Conservation (phyloP, 1,284 basidiomycete species). For the Trametes versicolor region DNA sequence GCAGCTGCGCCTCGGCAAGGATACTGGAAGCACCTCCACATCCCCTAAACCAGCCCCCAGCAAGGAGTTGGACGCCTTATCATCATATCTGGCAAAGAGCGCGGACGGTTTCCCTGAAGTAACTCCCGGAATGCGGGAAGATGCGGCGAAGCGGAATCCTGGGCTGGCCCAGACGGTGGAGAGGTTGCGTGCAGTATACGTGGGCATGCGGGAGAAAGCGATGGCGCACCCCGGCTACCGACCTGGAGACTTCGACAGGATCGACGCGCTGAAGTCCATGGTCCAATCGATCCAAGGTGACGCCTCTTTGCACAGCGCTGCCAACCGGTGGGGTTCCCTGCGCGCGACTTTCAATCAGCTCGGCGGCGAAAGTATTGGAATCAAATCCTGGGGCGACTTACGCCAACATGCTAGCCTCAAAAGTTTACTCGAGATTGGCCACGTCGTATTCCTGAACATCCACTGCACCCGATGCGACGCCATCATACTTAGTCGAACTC, state of each 20-base stretch:
- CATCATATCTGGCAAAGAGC: constrained; percentile 5
- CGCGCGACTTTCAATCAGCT: neutral
- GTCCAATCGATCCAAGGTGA: constrained; percentile 5
- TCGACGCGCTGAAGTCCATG: constrained; percentile 3
- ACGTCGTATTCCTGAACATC: constrained; percentile 21
- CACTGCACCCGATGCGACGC: constrained; percentile 20
- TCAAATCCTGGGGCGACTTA: neutral
- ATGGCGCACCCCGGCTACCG: constrained; percentile 14
- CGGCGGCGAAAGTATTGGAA: neutral
- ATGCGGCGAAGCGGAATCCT: neutral
- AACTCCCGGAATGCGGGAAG: neutral
- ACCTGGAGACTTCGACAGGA: constrained; percentile 12
- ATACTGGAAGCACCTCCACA: neutral
- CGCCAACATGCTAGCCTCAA: neutral
- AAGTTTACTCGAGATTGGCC: constrained; percentile 4
- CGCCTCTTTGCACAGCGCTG: constrained; percentile 9
- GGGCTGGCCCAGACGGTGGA: neutral
- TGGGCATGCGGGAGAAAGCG: neutral
- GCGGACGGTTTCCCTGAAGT: constrained; percentile 4
- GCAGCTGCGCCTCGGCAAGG: constrained; percentile 6
- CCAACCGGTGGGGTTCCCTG: neutral
- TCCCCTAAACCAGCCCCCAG: neutral
- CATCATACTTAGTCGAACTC: constrained; percentile 9
- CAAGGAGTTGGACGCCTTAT: neutral
- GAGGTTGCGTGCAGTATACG: neutral